Conservation (phyloP, 805 yeast species). For the Torulaspora delbrueckii region DNA sequence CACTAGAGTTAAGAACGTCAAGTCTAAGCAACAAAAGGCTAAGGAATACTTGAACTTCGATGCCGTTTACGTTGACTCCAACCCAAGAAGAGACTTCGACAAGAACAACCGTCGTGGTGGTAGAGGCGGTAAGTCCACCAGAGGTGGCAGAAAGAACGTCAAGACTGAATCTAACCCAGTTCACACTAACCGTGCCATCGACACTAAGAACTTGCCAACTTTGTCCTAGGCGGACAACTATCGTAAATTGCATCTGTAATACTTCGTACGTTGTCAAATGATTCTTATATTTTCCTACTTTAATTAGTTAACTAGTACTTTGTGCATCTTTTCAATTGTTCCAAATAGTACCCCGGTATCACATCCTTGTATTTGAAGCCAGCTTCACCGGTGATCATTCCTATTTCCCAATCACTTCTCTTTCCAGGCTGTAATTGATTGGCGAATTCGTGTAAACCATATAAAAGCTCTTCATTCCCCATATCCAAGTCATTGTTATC, state of each 20-base stretch:
- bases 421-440: constrained; percentile 47
- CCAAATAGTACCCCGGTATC: constrained; percentile 28
- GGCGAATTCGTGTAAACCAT: constrained; percentile 50
- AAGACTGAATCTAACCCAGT: constrained; percentile 29
- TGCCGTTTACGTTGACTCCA: constrained; percentile 65
- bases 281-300: neutral
- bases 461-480: constrained; percentile 65
- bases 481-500: constrained; percentile 34
- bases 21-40: constrained; percentile 73
- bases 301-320: neutral
- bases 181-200: constrained; percentile 38
- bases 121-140: constrained; percentile 29
- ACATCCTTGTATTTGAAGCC: constrained; percentile 33
- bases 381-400: constrained; percentile 42
- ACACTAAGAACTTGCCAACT: constrained; percentile 72
- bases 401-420: constrained; percentile 51
- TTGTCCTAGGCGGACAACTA: constrained; percentile 39
- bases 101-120: constrained; percentile 34
- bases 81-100: constrained; percentile 32
- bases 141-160: constrained; percentile 25
- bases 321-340: constrained; percentile 6
- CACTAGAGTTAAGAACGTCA: constrained; percentile 60
- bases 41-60: constrained; percentile 72
- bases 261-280: constrained; percentile 3
- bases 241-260: constrained; percentile 4